Evolutionary conservation across 768 basidiomycete species (phyloP).

Genomic region (Pilatotrama ljubarskyi): DNA sequence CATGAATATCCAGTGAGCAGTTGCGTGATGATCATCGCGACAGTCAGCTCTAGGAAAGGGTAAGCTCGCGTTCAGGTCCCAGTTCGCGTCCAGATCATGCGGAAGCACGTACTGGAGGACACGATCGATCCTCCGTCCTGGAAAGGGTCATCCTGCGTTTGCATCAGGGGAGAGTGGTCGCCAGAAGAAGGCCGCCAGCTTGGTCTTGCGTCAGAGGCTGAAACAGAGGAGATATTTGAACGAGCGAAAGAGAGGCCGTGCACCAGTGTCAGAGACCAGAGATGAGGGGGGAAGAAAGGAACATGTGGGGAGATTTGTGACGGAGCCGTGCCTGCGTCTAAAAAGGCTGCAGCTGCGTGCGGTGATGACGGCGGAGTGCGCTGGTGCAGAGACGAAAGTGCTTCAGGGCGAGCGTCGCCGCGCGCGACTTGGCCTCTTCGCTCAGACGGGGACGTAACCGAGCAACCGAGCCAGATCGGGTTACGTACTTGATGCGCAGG

Average conservation of each 20-base stretch:
- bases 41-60: not conserved
- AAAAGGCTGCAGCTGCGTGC: not conserved
- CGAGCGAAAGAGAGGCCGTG: not conserved
- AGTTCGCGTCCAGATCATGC: not conserved
- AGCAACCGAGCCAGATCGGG: slow-evolving; percentile 3
- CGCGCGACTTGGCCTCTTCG: not conserved
- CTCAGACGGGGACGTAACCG: not conserved
- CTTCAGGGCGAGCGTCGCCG: not conserved
- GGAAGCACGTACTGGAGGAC: not conserved
- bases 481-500: not conserved
- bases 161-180: slow-evolving; percentile 2
- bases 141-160: slow-evolving; percentile 7
- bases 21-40: not conserved
- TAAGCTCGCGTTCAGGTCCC: not conserved
- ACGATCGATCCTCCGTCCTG: not conserved
- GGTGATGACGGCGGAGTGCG: not conserved
- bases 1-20: slow-evolving; percentile 7
- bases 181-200: slow-evolving; percentile 1
- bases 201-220: not conserved
- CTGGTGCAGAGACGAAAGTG: not conserved
- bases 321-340: not conserved
- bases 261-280: not conserved
- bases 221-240: not conserved
- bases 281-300: not conserved
- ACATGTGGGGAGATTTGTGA: not conserved